Percentiles rank a stretch among this genome's conserved stretches.
These are phyloP conservation scores for Brachypodium distachyon DNA, from an alignment of 202 grass and related monocot genomes.

Conservation along the genomic window DNA sequence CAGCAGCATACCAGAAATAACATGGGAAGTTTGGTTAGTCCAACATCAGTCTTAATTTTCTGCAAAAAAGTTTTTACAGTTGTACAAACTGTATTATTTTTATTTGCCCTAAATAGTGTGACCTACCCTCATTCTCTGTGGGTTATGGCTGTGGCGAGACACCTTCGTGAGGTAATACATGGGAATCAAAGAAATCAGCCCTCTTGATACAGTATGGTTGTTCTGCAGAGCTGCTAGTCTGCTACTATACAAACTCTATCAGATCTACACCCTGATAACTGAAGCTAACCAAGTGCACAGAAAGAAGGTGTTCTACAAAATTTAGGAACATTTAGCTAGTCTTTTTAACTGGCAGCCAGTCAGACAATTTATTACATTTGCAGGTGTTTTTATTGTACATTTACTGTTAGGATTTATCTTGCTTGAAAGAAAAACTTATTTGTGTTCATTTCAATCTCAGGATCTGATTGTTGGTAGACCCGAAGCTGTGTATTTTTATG, in stretches of 20 bases:
- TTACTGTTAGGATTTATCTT: not conserved
- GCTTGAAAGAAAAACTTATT: not conserved
- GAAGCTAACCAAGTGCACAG: not conserved
- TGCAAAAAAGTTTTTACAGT: not conserved
- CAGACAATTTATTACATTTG: not conserved
- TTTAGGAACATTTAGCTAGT: not conserved
- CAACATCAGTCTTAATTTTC: not conserved
- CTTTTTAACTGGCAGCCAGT: not conserved
- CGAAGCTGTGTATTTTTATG: conserved; percentile 99
- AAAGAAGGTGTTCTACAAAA: not conserved
- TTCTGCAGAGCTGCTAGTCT: not conserved
- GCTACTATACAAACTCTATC: not conserved
- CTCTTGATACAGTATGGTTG: not conserved
- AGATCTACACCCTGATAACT: not conserved
- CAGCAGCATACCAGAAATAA: not conserved
- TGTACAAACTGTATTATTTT: not conserved
- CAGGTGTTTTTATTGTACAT: not conserved
- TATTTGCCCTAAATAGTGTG: not conserved
- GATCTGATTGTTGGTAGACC: conserved; percentile 84
- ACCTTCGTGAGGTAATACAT: not conserved
- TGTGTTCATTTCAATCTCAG: conserved; percentile 27
- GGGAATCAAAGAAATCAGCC: not conserved
- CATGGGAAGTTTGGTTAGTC: not conserved
- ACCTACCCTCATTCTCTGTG: not conserved
- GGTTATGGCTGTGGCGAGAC: not conserved